Percentiles rank a stretch among this genome's conserved stretches.
phyloP scores from a whole-genome alignment of 371 early-diverging fungal species.

The Mucor velutinosus region DNA sequence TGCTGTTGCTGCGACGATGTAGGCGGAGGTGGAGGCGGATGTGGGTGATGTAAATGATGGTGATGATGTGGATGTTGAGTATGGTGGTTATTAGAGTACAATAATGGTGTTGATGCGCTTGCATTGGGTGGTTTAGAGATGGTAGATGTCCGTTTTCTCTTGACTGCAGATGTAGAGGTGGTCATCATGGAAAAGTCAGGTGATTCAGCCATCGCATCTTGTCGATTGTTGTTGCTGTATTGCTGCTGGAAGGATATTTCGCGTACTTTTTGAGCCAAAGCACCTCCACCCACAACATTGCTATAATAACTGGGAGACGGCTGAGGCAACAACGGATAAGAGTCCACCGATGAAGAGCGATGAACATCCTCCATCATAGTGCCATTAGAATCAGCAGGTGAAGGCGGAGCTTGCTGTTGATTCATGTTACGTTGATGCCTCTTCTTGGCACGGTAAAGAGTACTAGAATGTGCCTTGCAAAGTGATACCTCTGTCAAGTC shows the following conservation, averaged over 20 bases:
- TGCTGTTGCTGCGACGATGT: conserved; percentile 1
- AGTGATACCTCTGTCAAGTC: conserved; percentile 49
- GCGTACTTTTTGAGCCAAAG: conserved; percentile 43
- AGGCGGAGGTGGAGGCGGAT: conserved; percentile 5
- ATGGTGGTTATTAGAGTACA: conserved; percentile 9
- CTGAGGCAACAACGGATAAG: conserved; percentile 9
- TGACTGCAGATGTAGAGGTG: conserved; percentile 32
- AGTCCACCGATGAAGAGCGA: not conserved
- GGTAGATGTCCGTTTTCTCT: conserved; percentile 31
- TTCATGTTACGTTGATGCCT: conserved; percentile 36
- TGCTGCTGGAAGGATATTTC: conserved; percentile 27
- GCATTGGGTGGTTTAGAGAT: conserved; percentile 22
- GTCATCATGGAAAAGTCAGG: conserved; percentile 38
- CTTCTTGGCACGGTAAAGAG: conserved; percentile 56
- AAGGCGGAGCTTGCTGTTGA: conserved; percentile 43
- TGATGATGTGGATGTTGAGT: conserved; percentile 18
- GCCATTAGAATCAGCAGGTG: conserved; percentile 47
- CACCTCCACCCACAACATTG: conserved; percentile 21
- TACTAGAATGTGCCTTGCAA: conserved; percentile 56
- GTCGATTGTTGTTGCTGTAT: not conserved
- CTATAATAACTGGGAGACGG: not conserved
- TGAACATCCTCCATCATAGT: conserved; percentile 16
- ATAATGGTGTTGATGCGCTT: conserved; percentile 44
- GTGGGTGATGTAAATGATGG: conserved; percentile 14
- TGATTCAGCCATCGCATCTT: conserved; percentile 13